These are phyloP conservation scores for Neurospora sp. DNA, from an alignment of 495 filamentous ascomycete genomes.

Conservation along the genomic window DNA sequence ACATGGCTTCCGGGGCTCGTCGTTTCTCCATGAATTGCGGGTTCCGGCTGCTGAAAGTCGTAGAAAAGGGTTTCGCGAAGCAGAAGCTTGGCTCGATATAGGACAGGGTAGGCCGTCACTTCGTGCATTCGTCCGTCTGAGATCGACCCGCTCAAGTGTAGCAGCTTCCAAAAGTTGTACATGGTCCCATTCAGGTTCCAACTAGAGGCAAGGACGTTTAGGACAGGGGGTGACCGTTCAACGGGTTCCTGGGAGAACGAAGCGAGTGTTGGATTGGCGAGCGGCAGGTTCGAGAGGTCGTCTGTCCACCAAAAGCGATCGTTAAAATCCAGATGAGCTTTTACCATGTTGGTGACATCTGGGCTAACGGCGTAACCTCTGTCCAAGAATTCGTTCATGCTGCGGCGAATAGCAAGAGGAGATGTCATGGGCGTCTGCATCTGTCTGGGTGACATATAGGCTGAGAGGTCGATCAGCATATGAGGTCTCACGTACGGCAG, in stretches of 20 bases:
- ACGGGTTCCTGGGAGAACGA: conserved; percentile 30
- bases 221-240: conserved; percentile 31
- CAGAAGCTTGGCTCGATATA: conserved; percentile 39
- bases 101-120: conserved; percentile 29
- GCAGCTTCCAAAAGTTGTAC: conserved; percentile 37
- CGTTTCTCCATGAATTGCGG: conserved; percentile 33
- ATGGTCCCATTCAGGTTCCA: conserved; percentile 35
- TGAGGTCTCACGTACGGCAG: not conserved
- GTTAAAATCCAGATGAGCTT: conserved; percentile 34
- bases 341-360: conserved; percentile 29
- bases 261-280: conserved; percentile 30
- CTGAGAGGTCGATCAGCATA: conserved; percentile 11
- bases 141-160: conserved; percentile 32
- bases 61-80: conserved; percentile 40
- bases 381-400: conserved; percentile 41
- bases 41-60: conserved; percentile 37
- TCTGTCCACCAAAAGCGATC: conserved; percentile 45
- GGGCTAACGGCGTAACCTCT: conserved; percentile 29
- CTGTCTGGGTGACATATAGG: conserved; percentile 33
- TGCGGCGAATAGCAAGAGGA: conserved; percentile 36
- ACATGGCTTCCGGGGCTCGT: conserved; percentile 24
- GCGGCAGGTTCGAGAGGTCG: conserved; percentile 35
- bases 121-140: conserved; percentile 33
- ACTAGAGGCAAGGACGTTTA: conserved; percentile 35
- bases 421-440: conserved; percentile 40